Conservation (phyloP, 2,329 filamentous ascomycete genomes). For the Zymoseptoria pseudotritici region DNA sequence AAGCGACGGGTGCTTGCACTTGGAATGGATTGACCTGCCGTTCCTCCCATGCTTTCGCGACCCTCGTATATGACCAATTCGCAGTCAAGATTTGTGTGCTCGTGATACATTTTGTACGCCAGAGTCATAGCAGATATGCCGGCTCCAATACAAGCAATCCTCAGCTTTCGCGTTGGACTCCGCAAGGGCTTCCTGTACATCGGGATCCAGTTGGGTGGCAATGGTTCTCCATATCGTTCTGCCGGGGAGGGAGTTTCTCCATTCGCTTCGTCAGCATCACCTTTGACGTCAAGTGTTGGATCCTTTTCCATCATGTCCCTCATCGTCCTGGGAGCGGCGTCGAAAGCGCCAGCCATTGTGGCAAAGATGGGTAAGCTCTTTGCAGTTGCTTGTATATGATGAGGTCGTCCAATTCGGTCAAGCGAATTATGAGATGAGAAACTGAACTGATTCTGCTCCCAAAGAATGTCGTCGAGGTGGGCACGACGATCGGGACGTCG, state of each 20-base stretch:
- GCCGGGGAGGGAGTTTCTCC: conserved; percentile 17
- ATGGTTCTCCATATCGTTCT: conserved; percentile 21
- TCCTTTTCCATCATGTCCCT: conserved; percentile 16
- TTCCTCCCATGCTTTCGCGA: conserved; percentile 34
- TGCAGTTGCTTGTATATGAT: neutral
- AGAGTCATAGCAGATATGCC: conserved; percentile 33
- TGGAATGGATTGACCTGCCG: conserved; percentile 6
- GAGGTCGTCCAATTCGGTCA: neutral
- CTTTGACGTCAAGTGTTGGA: conserved; percentile 17
- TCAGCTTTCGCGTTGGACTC: conserved; percentile 23
- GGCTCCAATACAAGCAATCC: conserved; percentile 28
- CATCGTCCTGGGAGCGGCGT: neutral
- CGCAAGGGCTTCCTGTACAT: conserved; percentile 28
- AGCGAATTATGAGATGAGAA: neutral
- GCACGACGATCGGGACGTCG: neutral
- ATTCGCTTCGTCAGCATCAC: conserved; percentile 18
- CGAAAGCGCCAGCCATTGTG: conserved; percentile 8
- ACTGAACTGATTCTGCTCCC: neutral
- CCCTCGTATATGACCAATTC: conserved; percentile 39
- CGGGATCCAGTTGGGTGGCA: conserved; percentile 26
- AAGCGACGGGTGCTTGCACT: too few relatives aligned
- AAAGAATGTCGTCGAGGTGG: neutral
- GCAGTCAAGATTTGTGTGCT: conserved; percentile 24
- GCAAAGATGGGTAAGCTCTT: neutral
- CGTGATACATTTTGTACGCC: conserved; percentile 36